Conservation (phyloP, 148 eudicot species). For the Rhododendron ferrugineum region DNA sequence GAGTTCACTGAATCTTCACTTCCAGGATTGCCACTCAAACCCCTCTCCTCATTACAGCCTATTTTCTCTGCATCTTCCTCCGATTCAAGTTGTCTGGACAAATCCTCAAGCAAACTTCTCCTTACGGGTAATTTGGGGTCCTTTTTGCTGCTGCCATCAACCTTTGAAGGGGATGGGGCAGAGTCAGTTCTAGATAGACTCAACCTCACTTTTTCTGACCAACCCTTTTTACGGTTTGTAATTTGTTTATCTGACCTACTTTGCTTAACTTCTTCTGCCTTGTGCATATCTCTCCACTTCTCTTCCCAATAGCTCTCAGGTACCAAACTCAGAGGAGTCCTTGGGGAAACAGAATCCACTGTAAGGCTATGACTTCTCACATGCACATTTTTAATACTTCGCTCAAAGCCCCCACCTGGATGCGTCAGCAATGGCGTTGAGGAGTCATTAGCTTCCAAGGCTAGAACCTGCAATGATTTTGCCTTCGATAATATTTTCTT, state of each 20-base stretch:
- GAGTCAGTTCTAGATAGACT: slow-evolving; percentile 63
- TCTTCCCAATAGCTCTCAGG: slow-evolving; percentile 99
- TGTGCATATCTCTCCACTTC: slow-evolving; percentile 81
- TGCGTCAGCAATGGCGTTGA: slow-evolving; percentile 28
- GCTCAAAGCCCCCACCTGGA: slow-evolving; percentile 24
- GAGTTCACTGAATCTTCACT: slow-evolving; percentile 66
- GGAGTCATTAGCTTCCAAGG: slow-evolving; percentile 56
- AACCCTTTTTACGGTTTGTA: slow-evolving; percentile 47
- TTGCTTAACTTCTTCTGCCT: slow-evolving; percentile 60
- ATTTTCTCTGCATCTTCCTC: slow-evolving; percentile 43
- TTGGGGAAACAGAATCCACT: slow-evolving; percentile 45
- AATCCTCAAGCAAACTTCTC: slow-evolving; percentile 68
- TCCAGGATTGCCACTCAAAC: slow-evolving; percentile 29
- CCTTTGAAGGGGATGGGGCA: slow-evolving; percentile 56
- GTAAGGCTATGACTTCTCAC: slow-evolving; percentile 60
- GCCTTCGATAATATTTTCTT: slow-evolving; percentile 63
- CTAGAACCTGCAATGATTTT: slow-evolving; percentile 62
- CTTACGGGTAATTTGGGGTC: slow-evolving; percentile 40
- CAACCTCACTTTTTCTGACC: slow-evolving; percentile 76
- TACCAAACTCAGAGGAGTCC: slow-evolving; percentile 38
- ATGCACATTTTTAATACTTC: slow-evolving; percentile 28
- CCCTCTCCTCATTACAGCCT: slow-evolving; percentile 18
- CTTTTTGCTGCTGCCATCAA: slow-evolving; percentile 25
- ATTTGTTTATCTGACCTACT: slow-evolving; percentile 25
- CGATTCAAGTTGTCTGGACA: slow-evolving; percentile 56